These are phyloP conservation scores for Ceratocystis harringtonii DNA, from an alignment of 2,329 filamentous ascomycete genomes.

Conservation along the genomic window DNA sequence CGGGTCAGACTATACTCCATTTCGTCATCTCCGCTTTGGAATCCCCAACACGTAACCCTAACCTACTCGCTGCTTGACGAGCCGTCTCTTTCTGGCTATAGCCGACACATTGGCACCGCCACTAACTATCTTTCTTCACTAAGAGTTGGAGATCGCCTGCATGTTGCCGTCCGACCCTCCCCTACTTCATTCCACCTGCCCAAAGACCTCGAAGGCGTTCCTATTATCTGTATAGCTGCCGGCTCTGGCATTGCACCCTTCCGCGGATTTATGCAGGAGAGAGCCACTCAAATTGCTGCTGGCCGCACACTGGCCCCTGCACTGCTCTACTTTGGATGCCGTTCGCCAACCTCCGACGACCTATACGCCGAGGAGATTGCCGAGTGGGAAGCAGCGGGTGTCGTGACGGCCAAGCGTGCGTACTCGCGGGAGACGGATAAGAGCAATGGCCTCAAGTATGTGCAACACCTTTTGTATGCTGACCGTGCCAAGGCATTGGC, in stretches of 20 bases:
- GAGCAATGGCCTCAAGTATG: conserved; percentile 34
- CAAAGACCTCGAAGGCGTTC: conserved; percentile 29
- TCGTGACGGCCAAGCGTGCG: conserved; percentile 45
- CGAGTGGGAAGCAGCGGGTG: conserved; percentile 44
- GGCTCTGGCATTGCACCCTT: conserved; percentile 47
- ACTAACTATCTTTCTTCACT: conserved; percentile 44
- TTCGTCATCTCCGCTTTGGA: conserved; percentile 53
- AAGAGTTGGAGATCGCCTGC: conserved; percentile 29
- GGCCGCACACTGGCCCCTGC: conserved; percentile 43
- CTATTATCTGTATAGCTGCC: conserved; percentile 37
- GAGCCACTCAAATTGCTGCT: conserved; percentile 34
- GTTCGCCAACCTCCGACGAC: conserved; percentile 30
- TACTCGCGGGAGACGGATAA: conserved; percentile 31
- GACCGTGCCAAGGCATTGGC: conserved; percentile 26
- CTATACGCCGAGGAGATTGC: conserved; percentile 45
- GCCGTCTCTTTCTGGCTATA: conserved; percentile 36
- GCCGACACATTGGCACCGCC: conserved; percentile 43
- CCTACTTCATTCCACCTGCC: conserved; percentile 36
- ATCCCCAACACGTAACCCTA: conserved; percentile 43
- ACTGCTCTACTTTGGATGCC: conserved; percentile 52
- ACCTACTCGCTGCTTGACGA: conserved; percentile 53
- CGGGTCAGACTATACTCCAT: conserved; percentile 67
- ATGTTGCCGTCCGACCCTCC: conserved; percentile 35
- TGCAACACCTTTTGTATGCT: conserved; percentile 31
- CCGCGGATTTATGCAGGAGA: conserved; percentile 48